These are phyloP conservation scores for Metschnikowia noctiluminum DNA, from an alignment of 805 yeast species.

Conservation along the genomic window DNA sequence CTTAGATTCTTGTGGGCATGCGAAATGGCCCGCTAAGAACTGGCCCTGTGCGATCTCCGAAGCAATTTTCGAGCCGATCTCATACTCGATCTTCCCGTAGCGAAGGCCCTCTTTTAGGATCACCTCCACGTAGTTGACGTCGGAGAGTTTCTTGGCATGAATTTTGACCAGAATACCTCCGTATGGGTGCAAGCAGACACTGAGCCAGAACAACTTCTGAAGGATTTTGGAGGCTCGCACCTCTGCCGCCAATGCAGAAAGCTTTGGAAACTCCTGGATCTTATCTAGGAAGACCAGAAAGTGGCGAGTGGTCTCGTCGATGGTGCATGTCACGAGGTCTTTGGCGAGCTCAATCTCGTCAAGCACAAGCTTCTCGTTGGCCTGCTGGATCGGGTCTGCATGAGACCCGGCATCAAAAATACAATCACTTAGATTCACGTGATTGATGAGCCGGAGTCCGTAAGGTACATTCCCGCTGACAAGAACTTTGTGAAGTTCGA, in stretches of 20 bases:
- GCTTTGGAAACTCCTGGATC: neutral
- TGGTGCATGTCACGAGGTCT: constrained; percentile 15
- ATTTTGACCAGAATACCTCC: constrained; percentile 32
- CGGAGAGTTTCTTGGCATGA: constrained; percentile 35
- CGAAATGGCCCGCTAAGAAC: constrained; percentile 20
- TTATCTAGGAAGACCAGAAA: constrained; percentile 18
- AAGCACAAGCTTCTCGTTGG: constrained; percentile 17
- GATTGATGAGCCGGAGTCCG: constrained; percentile 59
- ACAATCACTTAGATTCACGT: constrained; percentile 51
- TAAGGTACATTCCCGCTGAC: constrained; percentile 56
- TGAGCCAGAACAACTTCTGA: constrained; percentile 43
- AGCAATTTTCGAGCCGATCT: constrained; percentile 45
- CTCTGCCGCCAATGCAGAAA: neutral
- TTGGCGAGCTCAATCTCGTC: constrained; percentile 16
- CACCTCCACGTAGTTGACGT: constrained; percentile 42
- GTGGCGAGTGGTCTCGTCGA: constrained; percentile 23
- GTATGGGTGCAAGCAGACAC: constrained; percentile 52
- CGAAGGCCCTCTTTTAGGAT: constrained; percentile 70
- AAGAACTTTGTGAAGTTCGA: constrained; percentile 77
- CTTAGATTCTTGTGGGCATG: constrained; percentile 18
- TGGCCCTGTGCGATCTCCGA: constrained; percentile 10
- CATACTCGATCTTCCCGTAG: constrained; percentile 55
- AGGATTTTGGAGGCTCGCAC: constrained; percentile 9
- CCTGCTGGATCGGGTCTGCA: constrained; percentile 15
- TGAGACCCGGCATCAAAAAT: constrained; percentile 47